Percentiles rank a stretch among this genome's conserved stretches.
Evolutionary conservation across 129 eudicot species (phyloP).

Genomic region (Arctium minus): DNA sequence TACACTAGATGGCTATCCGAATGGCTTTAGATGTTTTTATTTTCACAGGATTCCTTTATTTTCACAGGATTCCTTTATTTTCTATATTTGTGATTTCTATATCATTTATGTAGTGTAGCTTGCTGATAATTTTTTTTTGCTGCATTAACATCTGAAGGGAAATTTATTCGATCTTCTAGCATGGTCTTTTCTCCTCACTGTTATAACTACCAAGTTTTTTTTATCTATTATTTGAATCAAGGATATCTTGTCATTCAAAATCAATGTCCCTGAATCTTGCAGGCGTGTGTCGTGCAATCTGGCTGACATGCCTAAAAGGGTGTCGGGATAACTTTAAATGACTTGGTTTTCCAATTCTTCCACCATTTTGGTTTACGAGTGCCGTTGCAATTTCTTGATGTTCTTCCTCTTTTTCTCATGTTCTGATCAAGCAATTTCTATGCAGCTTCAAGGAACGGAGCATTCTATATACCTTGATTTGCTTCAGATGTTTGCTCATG

Average conservation of each 20-base stretch:
- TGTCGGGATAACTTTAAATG: slow-evolving; percentile 2
- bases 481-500: slow-evolving; percentile 87
- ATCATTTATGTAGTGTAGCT: neutral
- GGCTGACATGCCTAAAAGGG: neutral
- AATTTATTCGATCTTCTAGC: neutral
- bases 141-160: too few relatives aligned
- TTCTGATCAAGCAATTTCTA: slow-evolving; percentile 11
- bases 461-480: slow-evolving; percentile 58
- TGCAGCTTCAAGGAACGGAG: slow-evolving; percentile 88
- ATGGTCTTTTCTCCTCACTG: neutral
- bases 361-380: neutral
- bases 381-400: slow-evolving; percentile 11
- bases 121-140: neutral
- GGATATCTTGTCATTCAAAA: neutral
- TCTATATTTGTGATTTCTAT: neutral
- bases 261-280: neutral
- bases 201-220: neutral
- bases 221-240: too few relatives aligned
- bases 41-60: neutral
- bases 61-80: neutral
- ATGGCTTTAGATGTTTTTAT: neutral
- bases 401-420: neutral
- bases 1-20: neutral
- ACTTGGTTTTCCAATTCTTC: slow-evolving; percentile 9
- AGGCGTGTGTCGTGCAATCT: neutral